These are phyloP conservation scores for Astraeus odoratus DNA, from an alignment of 768 basidiomycete species.

Conservation along the genomic window DNA sequence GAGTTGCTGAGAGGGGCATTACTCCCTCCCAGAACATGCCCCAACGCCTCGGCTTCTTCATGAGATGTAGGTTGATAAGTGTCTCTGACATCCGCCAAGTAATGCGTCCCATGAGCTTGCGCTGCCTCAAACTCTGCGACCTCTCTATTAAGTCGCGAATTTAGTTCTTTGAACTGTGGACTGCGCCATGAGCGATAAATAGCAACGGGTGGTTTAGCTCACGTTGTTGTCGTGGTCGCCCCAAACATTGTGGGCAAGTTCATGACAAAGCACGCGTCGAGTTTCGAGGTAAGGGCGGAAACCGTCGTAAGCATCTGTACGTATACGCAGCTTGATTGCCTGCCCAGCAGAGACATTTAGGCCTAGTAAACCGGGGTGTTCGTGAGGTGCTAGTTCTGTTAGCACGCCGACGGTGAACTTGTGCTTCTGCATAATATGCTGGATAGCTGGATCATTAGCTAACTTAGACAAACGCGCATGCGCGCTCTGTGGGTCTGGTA, in stretches of 20 bases:
- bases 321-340: conserved; percentile 58
- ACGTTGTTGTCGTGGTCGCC: conserved; percentile 69
- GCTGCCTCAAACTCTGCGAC: conserved; percentile 62
- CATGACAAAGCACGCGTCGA: conserved; percentile 67
- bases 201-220: conserved; percentile 16
- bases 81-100: conserved; percentile 31
- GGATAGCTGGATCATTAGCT: conserved; percentile 64
- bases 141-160: conserved; percentile 68
- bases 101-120: conserved; percentile 45
- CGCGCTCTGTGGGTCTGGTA: conserved; percentile 58
- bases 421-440: conserved; percentile 65
- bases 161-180: conserved; percentile 66
- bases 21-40: conserved; percentile 50
- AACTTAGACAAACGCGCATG: conserved; percentile 48
- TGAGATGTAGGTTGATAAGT: conserved; percentile 48
- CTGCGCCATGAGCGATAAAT: neutral
- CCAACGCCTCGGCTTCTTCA: conserved; percentile 49
- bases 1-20: conserved; percentile 33
- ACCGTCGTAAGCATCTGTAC: conserved; percentile 68
- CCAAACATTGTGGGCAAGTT: conserved; percentile 71
- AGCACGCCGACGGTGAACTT: conserved; percentile 60
- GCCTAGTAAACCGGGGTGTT: conserved; percentile 63
- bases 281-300: conserved; percentile 61
- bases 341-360: conserved; percentile 59
- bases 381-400: conserved; percentile 75